Evolutionary conservation across 805 yeast species (phyloP), one percentile per base, ranked within the genome.

Genomic region (Nakazawaea ishiwadae): DNA sequence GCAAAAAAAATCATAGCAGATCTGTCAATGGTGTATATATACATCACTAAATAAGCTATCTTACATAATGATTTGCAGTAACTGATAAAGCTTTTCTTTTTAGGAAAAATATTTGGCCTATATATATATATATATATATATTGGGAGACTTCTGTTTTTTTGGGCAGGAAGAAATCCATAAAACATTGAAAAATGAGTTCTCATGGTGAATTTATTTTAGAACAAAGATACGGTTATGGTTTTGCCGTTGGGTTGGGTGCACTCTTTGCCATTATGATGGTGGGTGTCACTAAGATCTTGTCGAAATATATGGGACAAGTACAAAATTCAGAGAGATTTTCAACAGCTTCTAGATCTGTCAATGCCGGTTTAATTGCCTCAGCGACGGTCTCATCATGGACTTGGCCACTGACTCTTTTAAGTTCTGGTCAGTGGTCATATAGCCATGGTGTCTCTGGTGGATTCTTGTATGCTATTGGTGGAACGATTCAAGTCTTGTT

Each of bases 321-420:
- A 18, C 69, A 65, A 47, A 57, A 64, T 32, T 62, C 71, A 3
- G 77, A 72, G 48, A 63, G 63, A 31, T 62, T 64, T 41, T 52
- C 63, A 14, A 62, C 70, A 0, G 71, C 72, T 15, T 56, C 62
- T 2, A 58, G 77, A 49, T 50, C 60, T 9, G 69, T 71, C 21
- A 58, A 55, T 18, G 49, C 64, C 7, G 77, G 76, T 14, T 51
- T 72, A 12, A 66, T 69, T 18, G 61, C 70, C 4, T 63, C 72
- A 1, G 66, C 72, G 10, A 66, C 65, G 3, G 72, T 70, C 9
- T 60, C 68, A 9, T 62, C 73, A 1, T 73, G 77, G 77, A 66
- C 71, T 19, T 69, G 74, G 71, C 67, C 71, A 5, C 66, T 68
- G 33, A 69, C 66, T 21, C 54, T 63, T 34, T 55, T 62, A 32